These are phyloP conservation scores for Neofusicoccum cordaticola DNA, from an alignment of 2,329 filamentous ascomycete genomes.

Conservation along the genomic window DNA sequence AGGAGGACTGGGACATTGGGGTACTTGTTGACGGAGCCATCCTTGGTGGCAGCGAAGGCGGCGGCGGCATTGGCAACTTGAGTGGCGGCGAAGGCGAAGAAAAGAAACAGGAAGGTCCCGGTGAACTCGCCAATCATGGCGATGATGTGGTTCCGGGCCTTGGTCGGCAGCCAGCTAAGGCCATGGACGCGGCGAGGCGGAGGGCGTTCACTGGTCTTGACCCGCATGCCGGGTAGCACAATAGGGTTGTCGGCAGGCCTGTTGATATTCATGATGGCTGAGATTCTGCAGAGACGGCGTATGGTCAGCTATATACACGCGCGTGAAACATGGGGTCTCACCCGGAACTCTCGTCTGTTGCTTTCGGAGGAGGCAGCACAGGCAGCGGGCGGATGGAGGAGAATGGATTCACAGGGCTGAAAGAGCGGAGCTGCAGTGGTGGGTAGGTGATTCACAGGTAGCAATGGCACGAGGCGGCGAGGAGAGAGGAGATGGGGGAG, in stretches of 20 bases:
- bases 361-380: not conserved
- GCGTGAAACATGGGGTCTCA: not conserved
- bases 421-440: not conserved
- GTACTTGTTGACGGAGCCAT: constrained; percentile 21
- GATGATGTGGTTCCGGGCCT: constrained; percentile 42
- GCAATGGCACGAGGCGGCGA: not conserved
- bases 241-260: constrained; percentile 34
- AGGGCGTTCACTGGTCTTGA: constrained; percentile 31
- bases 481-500: not conserved
- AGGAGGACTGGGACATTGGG: constrained; percentile 35
- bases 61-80: constrained; percentile 42
- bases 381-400: not conserved
- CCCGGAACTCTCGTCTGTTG: not conserved
- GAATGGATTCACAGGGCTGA: constrained; percentile 5
- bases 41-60: constrained; percentile 17
- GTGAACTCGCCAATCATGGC: constrained; percentile 45
- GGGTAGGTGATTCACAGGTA: constrained; percentile 12
- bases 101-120: constrained; percentile 42
- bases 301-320: not conserved
- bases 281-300: not conserved
- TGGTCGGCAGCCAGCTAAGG: constrained; percentile 45
- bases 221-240: constrained; percentile 39
- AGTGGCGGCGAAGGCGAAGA: constrained; percentile 40
- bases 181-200: constrained; percentile 39
- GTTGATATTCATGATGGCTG: constrained; percentile 39